phyloP scores from a whole-genome alignment of 495 filamentous ascomycete genomes.

The Glonium stellatum region DNA sequence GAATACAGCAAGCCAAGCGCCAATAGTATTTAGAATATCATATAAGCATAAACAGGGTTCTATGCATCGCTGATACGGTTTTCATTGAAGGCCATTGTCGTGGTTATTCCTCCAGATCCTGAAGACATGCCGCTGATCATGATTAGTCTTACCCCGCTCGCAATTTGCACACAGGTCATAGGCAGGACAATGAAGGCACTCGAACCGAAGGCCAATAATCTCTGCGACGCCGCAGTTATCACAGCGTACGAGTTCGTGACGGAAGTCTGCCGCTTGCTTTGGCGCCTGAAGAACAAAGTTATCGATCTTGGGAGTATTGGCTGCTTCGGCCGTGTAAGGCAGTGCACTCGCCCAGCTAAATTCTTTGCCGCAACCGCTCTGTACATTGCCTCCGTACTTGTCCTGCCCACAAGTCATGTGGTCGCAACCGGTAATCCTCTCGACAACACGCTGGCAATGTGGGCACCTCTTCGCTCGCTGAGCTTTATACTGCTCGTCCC shows the following conservation, averaged over 20 bases:
- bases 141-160: not conserved
- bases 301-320: not conserved
- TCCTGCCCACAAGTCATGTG: constrained; percentile 2
- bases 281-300: not conserved
- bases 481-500: constrained; percentile 4
- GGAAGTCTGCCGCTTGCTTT: constrained; percentile 1
- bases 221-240: not conserved
- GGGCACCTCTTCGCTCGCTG: not conserved
- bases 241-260: not conserved
- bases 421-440: constrained; percentile 1
- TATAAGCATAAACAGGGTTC: too few species aligned
- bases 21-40: too few species aligned
- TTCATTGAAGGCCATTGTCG: not conserved
- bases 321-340: not conserved
- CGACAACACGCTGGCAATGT: not conserved
- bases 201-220: not conserved
- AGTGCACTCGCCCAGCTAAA: not conserved
- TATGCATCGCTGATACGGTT: not conserved
- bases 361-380: not conserved
- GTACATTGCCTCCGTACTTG: not conserved
- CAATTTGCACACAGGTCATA: not conserved
- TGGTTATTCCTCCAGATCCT: not conserved
- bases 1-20: too few species aligned
- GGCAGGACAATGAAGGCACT: constrained; percentile 1
- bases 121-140: constrained; percentile 4